Conservation (phyloP, 306 rosid genomes). For the Ochetophila trinervis region DNA sequence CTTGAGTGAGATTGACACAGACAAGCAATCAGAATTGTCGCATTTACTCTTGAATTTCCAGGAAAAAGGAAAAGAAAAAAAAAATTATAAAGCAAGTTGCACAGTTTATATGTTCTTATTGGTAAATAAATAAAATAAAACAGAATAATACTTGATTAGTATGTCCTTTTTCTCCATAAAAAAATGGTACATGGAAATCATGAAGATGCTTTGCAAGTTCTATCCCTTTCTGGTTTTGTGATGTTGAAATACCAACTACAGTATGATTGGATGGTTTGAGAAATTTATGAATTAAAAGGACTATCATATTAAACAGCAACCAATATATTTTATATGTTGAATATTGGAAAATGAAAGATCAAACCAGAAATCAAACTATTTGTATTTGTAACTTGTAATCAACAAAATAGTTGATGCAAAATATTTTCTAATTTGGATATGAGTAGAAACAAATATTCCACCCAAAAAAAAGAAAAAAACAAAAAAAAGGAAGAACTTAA, state of each 20-base stretch:
- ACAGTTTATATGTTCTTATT: too few species aligned
- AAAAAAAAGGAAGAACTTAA: too few species aligned
- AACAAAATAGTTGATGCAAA: too few species aligned
- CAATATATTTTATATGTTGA: not conserved
- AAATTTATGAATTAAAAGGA: not conserved
- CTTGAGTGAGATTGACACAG: not conserved
- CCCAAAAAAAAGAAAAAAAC: too few species aligned
- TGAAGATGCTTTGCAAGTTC: conserved; percentile 5
- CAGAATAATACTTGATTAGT: not conserved
- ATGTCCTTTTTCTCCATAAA: not conserved
- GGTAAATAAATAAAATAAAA: not conserved
- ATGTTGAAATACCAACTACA: conserved; percentile 2
- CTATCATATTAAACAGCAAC: not conserved
- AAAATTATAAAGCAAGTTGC: too few species aligned
- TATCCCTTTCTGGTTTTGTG: not conserved
- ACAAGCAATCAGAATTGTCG: not conserved
- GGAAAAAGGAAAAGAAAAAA: not conserved
- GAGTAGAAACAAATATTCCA: too few species aligned
- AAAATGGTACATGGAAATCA: not conserved
- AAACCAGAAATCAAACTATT: not conserved
- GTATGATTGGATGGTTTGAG: not conserved
- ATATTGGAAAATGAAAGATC: not conserved
- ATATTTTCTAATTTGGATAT: too few species aligned
- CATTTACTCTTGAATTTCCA: not conserved
- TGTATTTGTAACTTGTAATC: too few species aligned